Base-by-base conservation (phyloP, 108 stramenopile species). In the Nitzschia sp. region DNA sequence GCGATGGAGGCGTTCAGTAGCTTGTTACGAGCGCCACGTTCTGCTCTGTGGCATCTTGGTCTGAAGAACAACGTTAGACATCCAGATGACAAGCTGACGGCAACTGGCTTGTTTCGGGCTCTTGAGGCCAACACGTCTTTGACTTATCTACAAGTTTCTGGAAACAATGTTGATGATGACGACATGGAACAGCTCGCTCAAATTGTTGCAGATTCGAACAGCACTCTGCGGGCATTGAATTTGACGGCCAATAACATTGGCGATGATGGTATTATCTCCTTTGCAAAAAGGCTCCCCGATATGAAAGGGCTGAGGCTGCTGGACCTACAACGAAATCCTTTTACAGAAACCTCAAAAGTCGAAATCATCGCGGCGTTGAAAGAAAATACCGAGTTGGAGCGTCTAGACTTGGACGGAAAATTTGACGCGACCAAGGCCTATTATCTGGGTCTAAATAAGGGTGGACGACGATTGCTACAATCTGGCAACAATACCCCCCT, bases 1-100 rank as follows among this genome's bases (percentile, higher is more conserved):
- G 46, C 70, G 22, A 63, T 71, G 34, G 26, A 62, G 15, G 70
- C 55, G 4, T n/a, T 71, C 31, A 28, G 61, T 33, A 27, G 48
- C 17, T 44, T 71, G 3, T 28, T 71, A 17, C 19, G 28, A 34
- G 30, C 48, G 35, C 59, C 59, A 36, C 23, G 31, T 21, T 53
- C 61, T 3, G 30, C 27, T 16, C 31, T 71, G 19, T 38, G 33
- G 32, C 59, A 50, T 31, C 33, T 71, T 35, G 70, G 70, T 5
- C 58, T 71, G 11, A 71, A 62, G 34, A 61, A 71, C 60, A 71
- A 71, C 44, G 45, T 62, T 27, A 21, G 47, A 16, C 60, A 71
- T 71, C 70, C 59, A 2, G 52, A 62, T 36, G 35, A 59, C 33
- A 62, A 53, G 33, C 0, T 69, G 0, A 16, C 22, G 1, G 56